These are phyloP conservation scores for Penicillium soppii DNA, from an alignment of 495 filamentous ascomycete genomes.

Conservation along the genomic window DNA sequence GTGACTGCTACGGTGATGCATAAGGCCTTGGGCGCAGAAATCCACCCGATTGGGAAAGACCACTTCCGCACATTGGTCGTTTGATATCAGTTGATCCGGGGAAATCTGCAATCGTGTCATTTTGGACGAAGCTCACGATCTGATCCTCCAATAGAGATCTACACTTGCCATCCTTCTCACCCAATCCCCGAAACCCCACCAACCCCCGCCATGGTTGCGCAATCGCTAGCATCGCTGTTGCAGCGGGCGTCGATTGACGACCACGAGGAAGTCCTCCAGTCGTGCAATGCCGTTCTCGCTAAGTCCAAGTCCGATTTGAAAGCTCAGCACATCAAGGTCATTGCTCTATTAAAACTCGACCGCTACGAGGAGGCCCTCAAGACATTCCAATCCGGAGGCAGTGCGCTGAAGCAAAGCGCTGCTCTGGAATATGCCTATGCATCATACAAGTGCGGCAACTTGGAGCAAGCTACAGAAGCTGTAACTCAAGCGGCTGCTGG, in stretches of 20 bases:
- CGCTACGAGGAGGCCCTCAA: constrained; percentile 87
- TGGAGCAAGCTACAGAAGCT: constrained; percentile 65
- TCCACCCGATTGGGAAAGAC: constrained; percentile 23
- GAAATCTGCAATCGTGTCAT: constrained; percentile 4
- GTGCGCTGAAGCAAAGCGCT: constrained; percentile 64
- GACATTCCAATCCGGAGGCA: constrained; percentile 69
- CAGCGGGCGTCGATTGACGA: constrained; percentile 65
- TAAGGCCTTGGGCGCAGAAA: constrained; percentile 12
- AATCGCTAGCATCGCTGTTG: constrained; percentile 57
- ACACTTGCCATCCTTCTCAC: not conserved
- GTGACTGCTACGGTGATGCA: constrained; percentile 22
- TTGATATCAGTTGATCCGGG: constrained; percentile 16
- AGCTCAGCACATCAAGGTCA: constrained; percentile 73
- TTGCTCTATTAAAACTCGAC: constrained; percentile 90
- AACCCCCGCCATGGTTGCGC: constrained; percentile 41
- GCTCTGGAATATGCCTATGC: constrained; percentile 84
- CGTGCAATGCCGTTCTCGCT: constrained; percentile 67
- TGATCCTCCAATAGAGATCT: not conserved
- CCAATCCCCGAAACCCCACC: not conserved
- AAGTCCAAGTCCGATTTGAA: constrained; percentile 60
- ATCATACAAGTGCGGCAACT: constrained; percentile 79
- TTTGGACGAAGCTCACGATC: not conserved
- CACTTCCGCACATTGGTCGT: constrained; percentile 28
- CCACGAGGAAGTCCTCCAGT: constrained; percentile 68
- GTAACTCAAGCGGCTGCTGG: constrained; percentile 47